Evolutionary conservation across 78 protist species (phyloP), one percentile per base, ranked within the genome.

Genomic region (Dictyostelium capitatum): DNA sequence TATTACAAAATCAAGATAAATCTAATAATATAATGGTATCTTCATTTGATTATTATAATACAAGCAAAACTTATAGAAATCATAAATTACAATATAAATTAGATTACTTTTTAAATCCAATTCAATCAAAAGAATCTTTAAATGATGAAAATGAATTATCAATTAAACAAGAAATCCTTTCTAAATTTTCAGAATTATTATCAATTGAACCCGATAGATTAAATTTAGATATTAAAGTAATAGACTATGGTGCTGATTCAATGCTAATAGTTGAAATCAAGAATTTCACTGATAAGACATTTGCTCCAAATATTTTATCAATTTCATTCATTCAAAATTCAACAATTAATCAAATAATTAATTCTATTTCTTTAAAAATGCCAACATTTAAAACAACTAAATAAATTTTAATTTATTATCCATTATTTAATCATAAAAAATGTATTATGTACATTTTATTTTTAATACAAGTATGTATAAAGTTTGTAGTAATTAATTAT

Each of bases 231-330:
- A 41, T 30, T 6, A 30, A 41, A 9, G 4, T 72, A 2, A 72
- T 43, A 10, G 91, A 84, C 14, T 74, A 74, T 74, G 91, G 91
- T 47, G 64, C 69, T 1, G 91, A 84, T 28, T 74, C 83, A 19
- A 8, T 84, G 46, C 12, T 84, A 6, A 77, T 79, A 5, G 82
- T 84, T 23, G 74, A 73, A 62, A 15, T 84, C 5, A 84, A 84
- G 59, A 84, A 84, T 28, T 84, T 73, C 74, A 1, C 64, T 47
- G 91, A 84, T 47, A 62, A 73, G 17, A 70, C 54, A 46, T 74
- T 59, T 54, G 23, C 54, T 3, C 6, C 11, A 65, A 84, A 84
- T 28, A 5, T 84, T 10, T 57, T 84, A 28, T 53, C 91, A n/a
- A 62, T 73, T 43, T 47, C 62, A 12, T 64, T 74, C 57, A 17